Evolutionary conservation across 2,329 filamentous ascomycete species (phyloP).

Genomic region (Trichophaea hybrida): DNA sequence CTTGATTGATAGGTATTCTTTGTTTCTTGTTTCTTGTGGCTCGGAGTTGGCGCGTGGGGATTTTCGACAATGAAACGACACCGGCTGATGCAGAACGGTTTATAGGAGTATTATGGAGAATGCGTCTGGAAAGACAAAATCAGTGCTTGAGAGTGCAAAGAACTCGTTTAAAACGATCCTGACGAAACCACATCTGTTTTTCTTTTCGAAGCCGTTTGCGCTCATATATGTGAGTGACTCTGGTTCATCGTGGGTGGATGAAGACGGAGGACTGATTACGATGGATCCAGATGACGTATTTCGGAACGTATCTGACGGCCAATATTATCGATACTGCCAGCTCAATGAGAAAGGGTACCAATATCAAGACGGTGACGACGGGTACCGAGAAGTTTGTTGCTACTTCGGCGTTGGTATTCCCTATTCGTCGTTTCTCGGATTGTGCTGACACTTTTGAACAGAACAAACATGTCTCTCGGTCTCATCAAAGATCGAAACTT

Average conservation of each 20-base stretch:
- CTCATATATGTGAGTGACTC: slow-evolving; percentile 24
- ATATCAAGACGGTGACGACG: slow-evolving; percentile 43
- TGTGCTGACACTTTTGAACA: slow-evolving; percentile 4
- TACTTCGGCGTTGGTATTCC: slow-evolving; percentile 41
- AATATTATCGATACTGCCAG: slow-evolving; percentile 73
- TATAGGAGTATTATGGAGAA: slow-evolving; percentile 26
- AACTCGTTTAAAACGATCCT: slow-evolving; percentile 19
- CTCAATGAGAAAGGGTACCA: slow-evolving; percentile 29
- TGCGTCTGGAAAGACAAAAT: slow-evolving; percentile 24
- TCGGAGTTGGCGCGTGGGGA: neutral
- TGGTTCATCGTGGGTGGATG: neutral
- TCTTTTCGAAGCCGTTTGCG: slow-evolving; percentile 26
- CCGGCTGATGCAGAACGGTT: neutral
- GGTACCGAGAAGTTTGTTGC: slow-evolving; percentile 69
- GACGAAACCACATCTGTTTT: slow-evolving; percentile 23
- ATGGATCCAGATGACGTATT: slow-evolving; percentile 51
- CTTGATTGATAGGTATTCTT: slow-evolving; percentile 26
- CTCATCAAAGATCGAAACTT: slow-evolving; percentile 84
- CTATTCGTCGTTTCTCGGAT: neutral
- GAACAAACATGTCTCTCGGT: slow-evolving; percentile 70
- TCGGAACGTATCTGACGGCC: slow-evolving; percentile 76
- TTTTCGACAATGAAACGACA: neutral
- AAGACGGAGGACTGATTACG: neutral
- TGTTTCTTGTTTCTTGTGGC: neutral
- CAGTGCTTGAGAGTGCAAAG: slow-evolving; percentile 20